phyloP scores from a whole-genome alignment of 192 early-diverging fungal species.

The Coemansia sp. region DNA sequence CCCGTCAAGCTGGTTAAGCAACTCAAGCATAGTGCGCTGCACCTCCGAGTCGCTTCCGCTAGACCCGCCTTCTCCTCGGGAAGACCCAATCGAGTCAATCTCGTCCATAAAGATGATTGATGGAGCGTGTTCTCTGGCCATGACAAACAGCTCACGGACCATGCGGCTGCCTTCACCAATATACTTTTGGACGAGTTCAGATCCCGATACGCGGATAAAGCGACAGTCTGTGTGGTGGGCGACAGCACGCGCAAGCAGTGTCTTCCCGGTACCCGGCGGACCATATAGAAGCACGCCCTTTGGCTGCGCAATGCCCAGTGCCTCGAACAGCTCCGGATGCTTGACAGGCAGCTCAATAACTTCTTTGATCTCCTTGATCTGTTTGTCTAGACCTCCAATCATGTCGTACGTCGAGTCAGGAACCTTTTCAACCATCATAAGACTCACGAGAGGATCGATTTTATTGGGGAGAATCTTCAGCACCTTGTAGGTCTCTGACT shows the following conservation, averaged over 20 bases:
- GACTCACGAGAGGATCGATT: constrained; percentile 97
- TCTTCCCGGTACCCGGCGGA: constrained; percentile 88
- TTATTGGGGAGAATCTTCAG: constrained; percentile 97
- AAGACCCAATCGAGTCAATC: constrained; percentile 87
- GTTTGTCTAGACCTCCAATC: constrained; percentile 98
- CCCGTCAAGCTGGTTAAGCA: constrained; percentile 87
- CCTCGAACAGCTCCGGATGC: constrained; percentile 98
- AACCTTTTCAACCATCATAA: constrained; percentile 99
- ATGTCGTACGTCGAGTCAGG: constrained; percentile 99
- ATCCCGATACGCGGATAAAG: constrained; percentile 88
- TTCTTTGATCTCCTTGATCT: constrained; percentile 99
- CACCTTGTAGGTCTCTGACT: constrained; percentile 88
- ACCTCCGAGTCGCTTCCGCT: constrained; percentile 86
- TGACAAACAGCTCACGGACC: constrained; percentile 88
- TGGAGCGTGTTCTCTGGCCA: constrained; percentile 89
- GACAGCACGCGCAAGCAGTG: constrained; percentile 84
- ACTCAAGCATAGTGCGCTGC: constrained; percentile 87
- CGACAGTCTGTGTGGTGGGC: constrained; percentile 91
- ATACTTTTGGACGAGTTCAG: constrained; percentile 90
- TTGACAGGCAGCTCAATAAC: constrained; percentile 99
- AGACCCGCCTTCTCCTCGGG: constrained; percentile 74
- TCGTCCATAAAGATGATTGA: constrained; percentile 95
- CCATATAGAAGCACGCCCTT: constrained; percentile 96
- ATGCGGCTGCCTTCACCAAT: constrained; percentile 91
- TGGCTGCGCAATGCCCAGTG: constrained; percentile 97